phyloP scores from a whole-genome alignment of 2,329 filamentous ascomycete species.

The Hypoxylon sp. region DNA sequence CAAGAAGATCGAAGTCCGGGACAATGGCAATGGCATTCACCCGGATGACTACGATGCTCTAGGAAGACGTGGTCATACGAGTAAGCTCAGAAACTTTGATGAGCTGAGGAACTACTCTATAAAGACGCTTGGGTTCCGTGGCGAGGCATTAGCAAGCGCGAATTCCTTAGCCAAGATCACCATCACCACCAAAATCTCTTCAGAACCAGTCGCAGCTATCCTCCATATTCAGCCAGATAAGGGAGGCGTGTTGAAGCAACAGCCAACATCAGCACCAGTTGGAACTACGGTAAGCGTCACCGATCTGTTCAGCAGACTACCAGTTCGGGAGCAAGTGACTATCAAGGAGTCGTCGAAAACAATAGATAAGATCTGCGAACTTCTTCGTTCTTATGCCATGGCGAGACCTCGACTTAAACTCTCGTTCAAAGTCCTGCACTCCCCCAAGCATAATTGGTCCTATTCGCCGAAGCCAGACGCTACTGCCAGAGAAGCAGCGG shows the following conservation, averaged over 20 bases:
- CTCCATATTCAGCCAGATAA: conserved; percentile 60
- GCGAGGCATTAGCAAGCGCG: conserved; percentile 78
- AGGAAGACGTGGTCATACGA: conserved; percentile 79
- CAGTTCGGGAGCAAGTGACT: conserved; percentile 73
- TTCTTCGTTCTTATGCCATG: conserved; percentile 76
- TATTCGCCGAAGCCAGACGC: conserved; percentile 71
- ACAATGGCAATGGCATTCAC: conserved; percentile 81
- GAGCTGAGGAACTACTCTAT: conserved; percentile 72
- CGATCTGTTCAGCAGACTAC: conserved; percentile 71
- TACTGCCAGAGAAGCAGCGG: conserved; percentile 69
- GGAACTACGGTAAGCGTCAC: conserved; percentile 77
- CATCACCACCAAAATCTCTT: conserved; percentile 74
- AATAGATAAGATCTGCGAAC: conserved; percentile 69
- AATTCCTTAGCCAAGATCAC: conserved; percentile 72
- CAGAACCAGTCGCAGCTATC: conserved; percentile 70
- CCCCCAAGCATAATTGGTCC: conserved; percentile 68
- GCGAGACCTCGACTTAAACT: conserved; percentile 75
- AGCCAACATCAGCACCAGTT: conserved; percentile 66
- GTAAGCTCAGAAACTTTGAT: conserved; percentile 76
- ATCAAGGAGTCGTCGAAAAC: conserved; percentile 71
- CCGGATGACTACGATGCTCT: conserved; percentile 72
- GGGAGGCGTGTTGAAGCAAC: conserved; percentile 60
- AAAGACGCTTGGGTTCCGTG: conserved; percentile 80
- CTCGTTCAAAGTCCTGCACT: conserved; percentile 70
- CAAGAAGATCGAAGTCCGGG: conserved; percentile 77